phyloP scores from a whole-genome alignment of 2,329 filamentous ascomycete genomes.

The Talaromyces sp. region DNA sequence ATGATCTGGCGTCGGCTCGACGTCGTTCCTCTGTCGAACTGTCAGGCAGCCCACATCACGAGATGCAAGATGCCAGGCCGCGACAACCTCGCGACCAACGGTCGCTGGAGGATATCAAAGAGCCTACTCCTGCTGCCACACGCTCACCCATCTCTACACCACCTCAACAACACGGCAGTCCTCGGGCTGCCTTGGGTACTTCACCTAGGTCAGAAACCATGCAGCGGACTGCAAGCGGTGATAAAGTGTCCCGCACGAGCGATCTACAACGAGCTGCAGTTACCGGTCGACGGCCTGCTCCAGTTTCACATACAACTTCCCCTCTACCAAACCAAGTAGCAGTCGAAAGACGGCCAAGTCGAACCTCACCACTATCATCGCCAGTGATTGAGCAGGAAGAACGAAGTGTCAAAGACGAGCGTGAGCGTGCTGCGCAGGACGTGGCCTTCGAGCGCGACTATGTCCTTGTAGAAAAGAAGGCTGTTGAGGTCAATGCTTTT shows the following conservation, averaged over 20 bases:
- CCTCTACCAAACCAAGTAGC: conserved; percentile 27
- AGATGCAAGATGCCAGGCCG: conserved; percentile 1
- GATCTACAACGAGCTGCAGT: conserved; percentile 22
- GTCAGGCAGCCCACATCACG: conserved; percentile 5
- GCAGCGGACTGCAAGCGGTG: conserved; percentile 30
- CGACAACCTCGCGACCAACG: background rate
- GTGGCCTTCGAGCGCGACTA: conserved; percentile 90
- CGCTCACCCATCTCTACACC: conserved; percentile 4
- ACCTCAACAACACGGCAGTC: conserved; percentile 35
- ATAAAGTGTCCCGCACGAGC: conserved; percentile 22
- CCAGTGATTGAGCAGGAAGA: conserved; percentile 40
- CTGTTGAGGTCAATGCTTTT: conserved; percentile 94
- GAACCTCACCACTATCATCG: conserved; percentile 20
- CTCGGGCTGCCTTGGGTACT: conserved; percentile 19
- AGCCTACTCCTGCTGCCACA: conserved; percentile 18
- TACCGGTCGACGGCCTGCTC: conserved; percentile 27
- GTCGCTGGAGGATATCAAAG: conserved; percentile 14
- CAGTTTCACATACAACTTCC: conserved; percentile 35
- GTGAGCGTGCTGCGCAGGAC: conserved; percentile 72
- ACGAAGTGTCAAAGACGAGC: conserved; percentile 32
- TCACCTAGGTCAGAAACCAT: conserved; percentile 23
- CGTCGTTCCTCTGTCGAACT: conserved; percentile 18
- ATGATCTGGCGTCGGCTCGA: conserved; percentile 55
- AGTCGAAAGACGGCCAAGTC: conserved; percentile 8
- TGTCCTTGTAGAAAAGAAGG: conserved; percentile 89